phyloP scores from a whole-genome alignment of 805 yeast genomes.

The Candida silvatica region DNA sequence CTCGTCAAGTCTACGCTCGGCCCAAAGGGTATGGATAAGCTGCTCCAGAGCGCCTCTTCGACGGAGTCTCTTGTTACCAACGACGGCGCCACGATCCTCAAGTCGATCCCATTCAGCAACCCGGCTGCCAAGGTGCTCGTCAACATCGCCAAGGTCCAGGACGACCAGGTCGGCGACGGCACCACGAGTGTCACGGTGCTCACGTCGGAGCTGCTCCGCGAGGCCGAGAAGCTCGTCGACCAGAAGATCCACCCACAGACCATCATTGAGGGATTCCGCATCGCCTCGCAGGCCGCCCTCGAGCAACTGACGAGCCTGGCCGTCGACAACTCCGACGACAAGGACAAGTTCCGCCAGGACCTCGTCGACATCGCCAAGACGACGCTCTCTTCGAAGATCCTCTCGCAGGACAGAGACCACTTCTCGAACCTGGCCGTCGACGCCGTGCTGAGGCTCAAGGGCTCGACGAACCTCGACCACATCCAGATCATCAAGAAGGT shows the following conservation, averaged over 20 bases:
- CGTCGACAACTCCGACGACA: conserved; percentile 56
- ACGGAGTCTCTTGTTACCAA: conserved; percentile 80
- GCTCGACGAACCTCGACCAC: conserved; percentile 82
- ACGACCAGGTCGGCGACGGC: conserved; percentile 98
- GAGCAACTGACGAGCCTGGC: conserved; percentile 71
- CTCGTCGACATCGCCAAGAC: conserved; percentile 84
- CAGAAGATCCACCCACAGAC: conserved; percentile 97
- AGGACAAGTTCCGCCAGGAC: conserved; percentile 61
- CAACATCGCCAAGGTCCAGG: conserved; percentile 92
- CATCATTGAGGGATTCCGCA: conserved; percentile 89
- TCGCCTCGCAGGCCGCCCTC: conserved; percentile 81
- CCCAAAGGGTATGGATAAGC: conserved; percentile 98
- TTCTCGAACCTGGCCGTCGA: conserved; percentile 89
- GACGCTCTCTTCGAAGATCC: conserved; percentile 85
- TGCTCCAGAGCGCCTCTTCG: conserved; percentile 79
- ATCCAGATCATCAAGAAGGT: conserved; percentile 89
- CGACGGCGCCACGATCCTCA: conserved; percentile 96
- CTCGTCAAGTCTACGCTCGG: conserved; percentile 90
- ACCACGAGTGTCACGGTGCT: conserved; percentile 93
- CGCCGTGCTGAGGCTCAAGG: conserved; percentile 81
- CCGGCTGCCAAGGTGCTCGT: conserved; percentile 97
- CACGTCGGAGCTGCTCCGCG: conserved; percentile 85
- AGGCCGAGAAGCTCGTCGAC: conserved; percentile 88
- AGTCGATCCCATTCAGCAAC: conserved; percentile 89
- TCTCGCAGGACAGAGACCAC: conserved; percentile 89